Evolutionary conservation across 2,329 filamentous ascomycete genomes (phyloP), one percentile per base, ranked within the genome.

Genomic region (Rutstroemia sp.): DNA sequence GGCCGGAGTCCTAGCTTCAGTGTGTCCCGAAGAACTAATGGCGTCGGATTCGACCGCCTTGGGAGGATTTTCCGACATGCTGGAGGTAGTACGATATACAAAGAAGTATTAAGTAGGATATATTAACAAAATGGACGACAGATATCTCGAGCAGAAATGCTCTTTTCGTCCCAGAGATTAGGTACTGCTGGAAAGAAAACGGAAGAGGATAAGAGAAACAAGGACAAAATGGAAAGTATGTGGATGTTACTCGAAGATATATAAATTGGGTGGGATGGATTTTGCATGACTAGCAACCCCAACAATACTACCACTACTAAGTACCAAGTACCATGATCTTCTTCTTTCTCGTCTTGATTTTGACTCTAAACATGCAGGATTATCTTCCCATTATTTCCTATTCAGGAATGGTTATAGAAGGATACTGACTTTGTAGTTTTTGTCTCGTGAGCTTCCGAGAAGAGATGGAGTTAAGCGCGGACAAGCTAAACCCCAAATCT

Each of bases 391-490:
- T 16, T 48, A 21, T 54, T 41, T 14, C 51, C 51, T 48, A 54
- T 48, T 48, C 14, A 38, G 51, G 51, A 10, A 54, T 48, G 30
- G 51, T 48, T 14, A 7, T 39, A 38, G 44, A 54, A 54, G 44
- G n/a, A 48, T 19, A 16, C 38, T 38, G 27, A 38, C 23, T 19
- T 41, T 34, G n/a, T 48, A 41, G 30, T n/a, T 21, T 48, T 39
- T 45, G 37, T 10, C 23, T 30, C 21, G 42, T 23, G 30, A 44
- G 34, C 51, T 25, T 39, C 27, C 23, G 27, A 34, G 10, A 19
- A 47, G 41, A 30, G 25, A 45, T 14, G 34, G 25, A 45, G 19
- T 52, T 25, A 27, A 52, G 42, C 50, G 25, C 39, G n/a, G 19
- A 14, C n/a, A 17, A 6, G 16, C 39, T 19, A 42, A 42, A 19